These are phyloP conservation scores for Cunninghamia lanceolata DNA, from an alignment of 75 land plant genomes.

Conservation along the genomic window DNA sequence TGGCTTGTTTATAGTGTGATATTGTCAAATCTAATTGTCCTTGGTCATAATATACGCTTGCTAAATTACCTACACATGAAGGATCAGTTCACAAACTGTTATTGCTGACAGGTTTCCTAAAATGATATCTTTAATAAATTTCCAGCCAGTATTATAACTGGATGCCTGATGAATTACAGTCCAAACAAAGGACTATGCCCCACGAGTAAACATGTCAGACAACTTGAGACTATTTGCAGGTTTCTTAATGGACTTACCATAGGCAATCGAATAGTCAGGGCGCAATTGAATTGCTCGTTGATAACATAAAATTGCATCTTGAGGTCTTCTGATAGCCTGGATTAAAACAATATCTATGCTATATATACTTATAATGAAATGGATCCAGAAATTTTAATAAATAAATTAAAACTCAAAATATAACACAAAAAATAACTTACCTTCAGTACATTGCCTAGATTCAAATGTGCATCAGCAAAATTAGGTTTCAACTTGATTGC, in stretches of 20 bases:
- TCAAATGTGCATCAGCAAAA: conserved; percentile 50
- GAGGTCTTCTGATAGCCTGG: conserved; percentile 42
- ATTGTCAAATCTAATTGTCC: conserved; percentile 48
- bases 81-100: conserved; percentile 11
- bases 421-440: conserved; percentile 13
- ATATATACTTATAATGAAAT: background rate
- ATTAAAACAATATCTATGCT: background rate
- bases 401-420: background rate
- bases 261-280: conserved; percentile 49
- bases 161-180: background rate
- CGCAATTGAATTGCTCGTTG: conserved; percentile 41
- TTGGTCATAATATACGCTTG: conserved; percentile 58
- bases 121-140: background rate
- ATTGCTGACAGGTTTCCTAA: background rate
- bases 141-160: background rate
- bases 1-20: conserved; percentile 48
- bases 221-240: background rate
- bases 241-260: conserved; percentile 23
- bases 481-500: conserved; percentile 49
- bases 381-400: background rate
- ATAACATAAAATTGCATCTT: conserved; percentile 47
- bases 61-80: conserved; percentile 48
- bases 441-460: conserved; percentile 49
- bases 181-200: background rate
- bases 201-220: background rate